These are phyloP conservation scores for Annulohypoxylon bovei DNA, from an alignment of 495 filamentous ascomycete species.

Conservation along the genomic window DNA sequence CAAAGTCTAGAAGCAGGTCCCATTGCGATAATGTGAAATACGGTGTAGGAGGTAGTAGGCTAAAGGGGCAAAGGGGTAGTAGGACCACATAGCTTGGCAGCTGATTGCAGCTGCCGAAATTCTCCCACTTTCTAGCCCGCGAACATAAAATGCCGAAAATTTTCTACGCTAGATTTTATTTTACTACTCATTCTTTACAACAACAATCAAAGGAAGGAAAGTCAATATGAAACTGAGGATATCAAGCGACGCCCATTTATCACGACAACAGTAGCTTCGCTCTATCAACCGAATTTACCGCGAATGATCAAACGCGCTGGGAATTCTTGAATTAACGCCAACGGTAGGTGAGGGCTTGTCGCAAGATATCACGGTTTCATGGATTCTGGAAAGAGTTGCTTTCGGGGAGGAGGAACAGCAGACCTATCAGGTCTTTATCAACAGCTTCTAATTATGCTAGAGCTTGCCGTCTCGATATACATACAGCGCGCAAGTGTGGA, in stretches of 20 bases:
- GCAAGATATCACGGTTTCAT: not conserved
- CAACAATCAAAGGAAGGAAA: not conserved
- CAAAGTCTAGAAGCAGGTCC: not conserved
- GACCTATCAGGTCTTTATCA: not conserved
- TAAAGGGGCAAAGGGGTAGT: not conserved
- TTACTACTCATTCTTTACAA: not conserved
- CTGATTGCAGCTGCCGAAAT: not conserved
- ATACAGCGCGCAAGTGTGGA: slow-evolving; percentile 64
- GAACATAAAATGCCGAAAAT: not conserved
- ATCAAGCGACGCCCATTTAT: not conserved
- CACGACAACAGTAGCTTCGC: not conserved
- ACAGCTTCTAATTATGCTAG: slow-evolving; percentile 62
- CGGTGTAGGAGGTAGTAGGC: not conserved
- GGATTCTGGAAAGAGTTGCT: not conserved
- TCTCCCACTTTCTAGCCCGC: not conserved
- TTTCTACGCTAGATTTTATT: not conserved
- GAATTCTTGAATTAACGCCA: not conserved
- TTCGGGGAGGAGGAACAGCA: not conserved
- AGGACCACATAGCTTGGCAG: not conserved
- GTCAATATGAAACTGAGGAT: not conserved
- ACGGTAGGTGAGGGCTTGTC: not conserved
- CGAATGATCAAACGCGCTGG: not conserved
- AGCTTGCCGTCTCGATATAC: slow-evolving; percentile 58
- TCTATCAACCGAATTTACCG: not conserved
- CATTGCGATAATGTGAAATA: not conserved